Evolutionary conservation across 495 filamentous ascomycete genomes (phyloP), one percentile per base, ranked within the genome.

Genomic region (Thermochaetoides thermophila): DNA sequence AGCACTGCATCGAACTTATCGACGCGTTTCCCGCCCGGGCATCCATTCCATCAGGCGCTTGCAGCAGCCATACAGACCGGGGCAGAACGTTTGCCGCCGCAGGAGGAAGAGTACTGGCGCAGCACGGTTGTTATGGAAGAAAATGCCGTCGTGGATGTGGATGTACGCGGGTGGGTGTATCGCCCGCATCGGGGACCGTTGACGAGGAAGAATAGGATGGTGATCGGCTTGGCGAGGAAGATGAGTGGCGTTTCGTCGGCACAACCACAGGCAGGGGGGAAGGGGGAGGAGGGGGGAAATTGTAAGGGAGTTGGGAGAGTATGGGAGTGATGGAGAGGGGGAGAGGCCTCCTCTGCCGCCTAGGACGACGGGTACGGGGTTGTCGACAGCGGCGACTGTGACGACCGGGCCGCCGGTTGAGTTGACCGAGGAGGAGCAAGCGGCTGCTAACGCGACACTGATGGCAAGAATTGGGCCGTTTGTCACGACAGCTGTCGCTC

Each of bases 101-200:
- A 60, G 9, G 71, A 76, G 40, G 66, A 69, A 12, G 73, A 78
- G 32, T 84, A 77, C 46, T 80, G 79, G 67, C 55, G 69, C 18
- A 69, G 81, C 44, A 86, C 77, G 77, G 66, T 78, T 12, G 64
- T 66, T 35, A 58, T 71, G 18, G 76, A 84, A 49, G 78, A 82
- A 35, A 77, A 78, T 47, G 80, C 84, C 9, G 59, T 94, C 11
- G 82, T 93, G 3, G 84, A 91, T 52, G 84, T 95, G 3, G 87
- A 99, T 53, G 80, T 96, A 11, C 70, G 86, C 34, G 89, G 89
- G 14, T 99, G 91, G 89, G 68, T 95, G 28, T 94, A 87, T 47
- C 66, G 74, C 37, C 89, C 89, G 12, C 79, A 83, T 42, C 69
- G 66, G 46, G 84, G 84, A 0, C 84, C 81, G n/a, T 76, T 93